Percentiles rank a stretch among this genome's conserved stretches.
These are phyloP conservation scores for Grigorovia jiainica DNA, from an alignment of 805 yeast species.

Conservation along the genomic window DNA sequence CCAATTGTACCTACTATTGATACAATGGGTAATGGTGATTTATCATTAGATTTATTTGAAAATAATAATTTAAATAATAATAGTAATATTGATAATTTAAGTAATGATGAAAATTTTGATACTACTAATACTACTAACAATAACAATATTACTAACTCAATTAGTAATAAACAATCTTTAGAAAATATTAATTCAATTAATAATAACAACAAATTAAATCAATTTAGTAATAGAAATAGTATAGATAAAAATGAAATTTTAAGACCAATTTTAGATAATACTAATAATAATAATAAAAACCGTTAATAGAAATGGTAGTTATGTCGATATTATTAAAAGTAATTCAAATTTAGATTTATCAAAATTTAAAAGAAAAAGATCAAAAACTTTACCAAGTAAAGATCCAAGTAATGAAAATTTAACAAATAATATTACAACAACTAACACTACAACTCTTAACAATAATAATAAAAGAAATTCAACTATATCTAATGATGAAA, in stretches of 20 bases:
- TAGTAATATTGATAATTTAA: neutral
- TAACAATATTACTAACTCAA: neutral
- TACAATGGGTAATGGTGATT: conserved; percentile 47
- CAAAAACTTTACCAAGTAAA: conserved; percentile 18
- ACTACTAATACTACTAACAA: neutral
- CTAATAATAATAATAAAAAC: neutral
- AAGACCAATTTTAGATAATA: neutral
- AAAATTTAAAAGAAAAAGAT: conserved; percentile 12
- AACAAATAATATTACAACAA: neutral
- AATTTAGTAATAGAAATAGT: neutral
- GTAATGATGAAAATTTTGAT: neutral
- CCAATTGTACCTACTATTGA: conserved; percentile 36
- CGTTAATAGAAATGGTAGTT: conserved; percentile 9
- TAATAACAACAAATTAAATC: too few relatives aligned
- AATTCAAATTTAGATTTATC: conserved; percentile 5
- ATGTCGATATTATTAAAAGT: conserved; percentile 8
- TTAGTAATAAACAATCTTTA: neutral
- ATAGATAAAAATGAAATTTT: neutral
- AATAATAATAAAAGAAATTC: conserved; percentile 8
- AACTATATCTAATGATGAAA: conserved; percentile 11
- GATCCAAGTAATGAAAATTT: neutral
- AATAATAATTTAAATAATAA: conserved; percentile 3
- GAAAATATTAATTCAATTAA: neutral
- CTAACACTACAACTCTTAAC: neutral
- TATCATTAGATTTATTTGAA: conserved; percentile 32